Conservation (phyloP, 768 basidiomycete species). For the Xanthoconium stramineum region DNA sequence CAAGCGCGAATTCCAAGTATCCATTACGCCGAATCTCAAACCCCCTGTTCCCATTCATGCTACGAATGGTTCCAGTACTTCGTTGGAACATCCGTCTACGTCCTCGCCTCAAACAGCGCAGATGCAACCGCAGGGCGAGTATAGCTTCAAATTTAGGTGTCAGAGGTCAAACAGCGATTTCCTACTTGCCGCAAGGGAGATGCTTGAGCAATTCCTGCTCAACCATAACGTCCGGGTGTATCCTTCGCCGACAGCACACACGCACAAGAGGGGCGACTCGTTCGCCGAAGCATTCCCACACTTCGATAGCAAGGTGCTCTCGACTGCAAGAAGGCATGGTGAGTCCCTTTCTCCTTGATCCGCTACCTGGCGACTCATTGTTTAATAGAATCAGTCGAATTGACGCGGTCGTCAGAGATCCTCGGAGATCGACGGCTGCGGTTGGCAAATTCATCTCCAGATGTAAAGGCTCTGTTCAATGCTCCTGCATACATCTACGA, state of each 20-base stretch:
- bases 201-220: slow-evolving; percentile 87
- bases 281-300: slow-evolving; percentile 96
- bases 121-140: slow-evolving; percentile 47
- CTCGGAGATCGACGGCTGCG: slow-evolving; percentile 72
- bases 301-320: slow-evolving; percentile 91
- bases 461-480: slow-evolving; percentile 94
- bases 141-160: slow-evolving; percentile 93
- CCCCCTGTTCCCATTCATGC: slow-evolving; percentile 31
- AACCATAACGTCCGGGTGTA: slow-evolving; percentile 82
- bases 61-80: slow-evolving; percentile 45
- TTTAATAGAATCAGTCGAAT: slow-evolving; percentile 66
- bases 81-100: slow-evolving; percentile 46
- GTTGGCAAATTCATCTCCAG: slow-evolving; percentile 85
- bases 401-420: slow-evolving; percentile 61
- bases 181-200: slow-evolving; percentile 83
- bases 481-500: slow-evolving; percentile 81
- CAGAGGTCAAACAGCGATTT: slow-evolving; percentile 95
- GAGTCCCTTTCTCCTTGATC: slow-evolving; percentile 17
- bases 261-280: slow-evolving; percentile 85
- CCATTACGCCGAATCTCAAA: slow-evolving; percentile 81
- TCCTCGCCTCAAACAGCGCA: slow-evolving; percentile 19
- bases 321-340: slow-evolving; percentile 70
- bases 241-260: slow-evolving; percentile 73
- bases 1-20: slow-evolving; percentile 92
- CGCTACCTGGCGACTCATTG: slow-evolving; percentile 3